Evolutionary conservation across 495 filamentous ascomycete genomes (phyloP), one percentile per base, ranked within the genome.

Genomic region (Xylaria scruposa): DNA sequence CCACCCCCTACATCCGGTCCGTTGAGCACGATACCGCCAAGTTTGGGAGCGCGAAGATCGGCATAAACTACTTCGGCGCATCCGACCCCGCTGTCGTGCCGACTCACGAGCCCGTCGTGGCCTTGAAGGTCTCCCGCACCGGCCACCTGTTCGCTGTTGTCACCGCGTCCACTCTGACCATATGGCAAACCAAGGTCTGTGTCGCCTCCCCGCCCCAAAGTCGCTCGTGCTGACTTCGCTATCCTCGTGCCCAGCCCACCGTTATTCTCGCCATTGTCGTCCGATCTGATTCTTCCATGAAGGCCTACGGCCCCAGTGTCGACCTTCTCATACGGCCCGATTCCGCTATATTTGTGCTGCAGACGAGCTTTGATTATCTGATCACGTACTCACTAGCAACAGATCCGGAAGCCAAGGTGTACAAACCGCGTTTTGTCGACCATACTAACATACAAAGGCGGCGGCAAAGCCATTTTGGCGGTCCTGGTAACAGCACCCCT

Each of bases 181-280:
- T 98, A 69, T 99, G 97, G 97, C 97, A 99, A 82, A 95, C 93
- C 67, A 94, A 93, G 86, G 95, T 95, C 88, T 71, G 86, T 79
- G n/a, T 24, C 17, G 12, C 67, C n/a, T 47, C 36, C 58, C 53
- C 49, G 9, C 29, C 51, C 38, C 24, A 24, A 58, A 46, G 70
- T 72, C 64, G 19, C 60, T 40, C 40, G 26, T 42, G 59, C 59
- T 56, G 21, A 53, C 49, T 33, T 61, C n/a, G 49, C 63, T 74
- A 84, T 74, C 21, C 42, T 10, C 33, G 21, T 31, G 29, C 53
- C 59, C 81, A 98, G 94, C 97, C 97, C 67, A 94, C 93, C 64
- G 94, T 92, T 46, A 91, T 97, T 21, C 88, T 98, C 46, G 94
- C 94, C 67, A 88, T 92, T 29, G 91, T 97, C 42, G 86, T 93